Percentiles rank a stretch among this genome's conserved stretches.
Conservation (phyloP, 805 yeast genomes). For the Candida nitratophila region DNA sequence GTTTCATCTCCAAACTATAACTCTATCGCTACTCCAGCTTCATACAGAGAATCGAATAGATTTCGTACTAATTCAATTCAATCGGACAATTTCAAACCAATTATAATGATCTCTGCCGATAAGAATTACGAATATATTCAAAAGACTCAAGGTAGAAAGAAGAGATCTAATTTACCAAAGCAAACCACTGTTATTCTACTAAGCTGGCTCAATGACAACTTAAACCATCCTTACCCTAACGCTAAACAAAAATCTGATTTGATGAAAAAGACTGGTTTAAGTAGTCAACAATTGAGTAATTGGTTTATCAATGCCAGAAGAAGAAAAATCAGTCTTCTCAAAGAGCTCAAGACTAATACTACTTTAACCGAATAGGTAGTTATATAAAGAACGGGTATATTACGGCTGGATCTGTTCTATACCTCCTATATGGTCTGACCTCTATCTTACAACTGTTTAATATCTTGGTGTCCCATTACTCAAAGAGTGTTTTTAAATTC, state of each 20-base stretch:
- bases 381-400: neutral
- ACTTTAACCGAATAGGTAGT: conserved; percentile 1
- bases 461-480: too few relatives aligned
- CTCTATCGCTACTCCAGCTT: neutral
- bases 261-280: conserved; percentile 47
- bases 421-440: too few relatives aligned
- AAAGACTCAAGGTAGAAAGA: conserved; percentile 17
- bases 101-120: conserved; percentile 2
- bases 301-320: conserved; percentile 62
- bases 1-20: neutral
- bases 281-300: conserved; percentile 51
- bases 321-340: conserved; percentile 44
- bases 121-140: conserved; percentile 1
- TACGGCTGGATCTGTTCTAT: too few relatives aligned
- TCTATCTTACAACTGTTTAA: too few relatives aligned
- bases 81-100: conserved; percentile 1
- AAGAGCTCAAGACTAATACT: conserved; percentile 28
- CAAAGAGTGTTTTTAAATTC: too few relatives aligned
- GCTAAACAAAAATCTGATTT: conserved; percentile 48
- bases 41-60: neutral
- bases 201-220: conserved; percentile 48
- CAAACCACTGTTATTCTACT: conserved; percentile 47
- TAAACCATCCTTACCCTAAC: conserved; percentile 56
- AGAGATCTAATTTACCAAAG: conserved; percentile 51
- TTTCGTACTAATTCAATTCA: conserved; percentile 1